Conservation (phyloP, 805 yeast genomes). For the Teunomyces aglyptinius region DNA sequence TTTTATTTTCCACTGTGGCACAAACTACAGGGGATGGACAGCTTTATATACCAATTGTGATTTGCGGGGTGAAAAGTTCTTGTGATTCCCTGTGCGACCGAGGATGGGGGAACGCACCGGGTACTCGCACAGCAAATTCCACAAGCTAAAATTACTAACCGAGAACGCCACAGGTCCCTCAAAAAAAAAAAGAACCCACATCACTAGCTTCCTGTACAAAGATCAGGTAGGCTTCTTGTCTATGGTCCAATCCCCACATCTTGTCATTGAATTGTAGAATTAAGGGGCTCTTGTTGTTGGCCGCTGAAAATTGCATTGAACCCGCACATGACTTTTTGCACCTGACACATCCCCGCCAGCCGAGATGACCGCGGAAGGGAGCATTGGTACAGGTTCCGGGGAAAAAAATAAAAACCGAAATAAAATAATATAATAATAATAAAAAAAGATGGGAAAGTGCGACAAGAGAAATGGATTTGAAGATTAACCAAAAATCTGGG, state of each 20-base stretch:
- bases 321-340: background rate
- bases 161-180: background rate
- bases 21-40: background rate
- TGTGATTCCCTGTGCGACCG: conserved; percentile 4
- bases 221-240: too few species aligned
- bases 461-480: too few species aligned
- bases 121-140: background rate
- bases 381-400: background rate
- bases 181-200: too few species aligned
- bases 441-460: too few species aligned
- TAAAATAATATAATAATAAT: too few species aligned
- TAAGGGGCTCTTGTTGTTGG: too few species aligned
- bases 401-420: too few species aligned
- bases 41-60: background rate
- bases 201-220: too few species aligned
- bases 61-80: conserved; percentile 4
- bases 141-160: background rate
- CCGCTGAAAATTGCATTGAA: background rate
- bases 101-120: background rate
- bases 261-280: too few species aligned
- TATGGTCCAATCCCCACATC: too few species aligned
- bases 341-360: background rate
- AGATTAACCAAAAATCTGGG: too few species aligned
- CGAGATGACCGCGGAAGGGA: background rate
- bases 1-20: background rate